Evolutionary conservation across 208 protist species (phyloP), one percentile per base, ranked within the genome.

Genomic region (Wallacemonas sp.): DNA sequence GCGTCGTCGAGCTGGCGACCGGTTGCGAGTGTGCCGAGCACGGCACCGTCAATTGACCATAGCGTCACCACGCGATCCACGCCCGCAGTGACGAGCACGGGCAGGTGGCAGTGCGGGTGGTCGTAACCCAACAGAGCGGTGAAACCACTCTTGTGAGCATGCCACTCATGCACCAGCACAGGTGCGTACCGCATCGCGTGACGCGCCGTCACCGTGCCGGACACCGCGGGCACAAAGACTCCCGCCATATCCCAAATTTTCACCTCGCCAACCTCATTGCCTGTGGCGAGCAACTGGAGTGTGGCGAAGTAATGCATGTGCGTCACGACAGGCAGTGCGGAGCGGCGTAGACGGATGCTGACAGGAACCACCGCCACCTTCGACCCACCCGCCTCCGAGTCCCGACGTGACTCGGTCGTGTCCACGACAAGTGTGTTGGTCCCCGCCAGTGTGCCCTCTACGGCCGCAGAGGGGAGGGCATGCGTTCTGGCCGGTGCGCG

Each of bases 31-130:
- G 71, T 72, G 17, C 82, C 82, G 3, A 89, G 63, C n/a, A 39
- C 10, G 21, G 65, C 50, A 3, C 82, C 82, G 53, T 89, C 78
- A 1, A 58, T 26, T 0, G 76, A 78, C 79, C 82, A 89, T 58
- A 89, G 3, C 4, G 34, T 54, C 21, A 79, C 71, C 44, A 19
- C 38, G 8, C 44, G 37, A 29, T 82, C 73, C 3, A 34, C n/a
- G 30, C 68, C 78, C 15, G 57, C 69, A 13, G 67, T 74, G 27
- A 85, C 21, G 0, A 89, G n/a, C 1, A 85, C 29, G 17, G 78
- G 78, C 1, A 83, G 69, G 0, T 53, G 44, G 13, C 26, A 29
- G 29, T 24, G 33, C 15, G 75, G 68, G 39, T 80, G 72, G 19
- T 66, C 55, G 4, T 66, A 55, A 22, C 69, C 66, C n/a, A n/a